Conservation (phyloP, 1,139 yeast genomes). For the Blastobotrys aristatus region DNA sequence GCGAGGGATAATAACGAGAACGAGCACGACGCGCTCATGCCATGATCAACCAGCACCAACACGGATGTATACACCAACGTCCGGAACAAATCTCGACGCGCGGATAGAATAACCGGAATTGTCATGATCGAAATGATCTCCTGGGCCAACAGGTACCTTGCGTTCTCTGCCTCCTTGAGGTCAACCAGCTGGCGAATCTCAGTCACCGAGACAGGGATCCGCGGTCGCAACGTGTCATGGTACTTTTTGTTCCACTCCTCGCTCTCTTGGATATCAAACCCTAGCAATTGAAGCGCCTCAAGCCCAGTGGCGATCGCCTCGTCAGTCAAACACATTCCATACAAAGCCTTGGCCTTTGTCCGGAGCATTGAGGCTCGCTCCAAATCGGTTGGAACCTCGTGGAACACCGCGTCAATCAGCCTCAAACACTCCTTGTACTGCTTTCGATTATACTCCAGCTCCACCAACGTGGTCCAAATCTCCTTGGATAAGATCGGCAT, state of each 20-base stretch:
- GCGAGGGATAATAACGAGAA: slow-evolving; percentile 34
- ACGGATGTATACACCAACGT: slow-evolving; percentile 32
- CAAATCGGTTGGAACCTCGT: slow-evolving; percentile 20
- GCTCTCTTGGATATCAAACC: slow-evolving; percentile 34
- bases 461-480: slow-evolving; percentile 26
- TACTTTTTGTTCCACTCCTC: slow-evolving; percentile 32
- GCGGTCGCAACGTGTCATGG: slow-evolving; percentile 30
- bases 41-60: slow-evolving; percentile 32
- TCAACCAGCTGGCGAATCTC: slow-evolving; percentile 41
- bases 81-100: slow-evolving; percentile 25
- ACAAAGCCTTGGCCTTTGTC: slow-evolving; percentile 41
- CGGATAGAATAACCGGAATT: slow-evolving; percentile 30
- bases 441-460: slow-evolving; percentile 27
- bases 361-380: slow-evolving; percentile 29
- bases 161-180: slow-evolving; percentile 32
- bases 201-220: slow-evolving; percentile 41
- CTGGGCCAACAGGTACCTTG: slow-evolving; percentile 37
- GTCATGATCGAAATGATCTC: slow-evolving; percentile 44
- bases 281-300: slow-evolving; percentile 24
- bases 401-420: slow-evolving; percentile 22
- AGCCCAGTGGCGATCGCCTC: slow-evolving; percentile 35
- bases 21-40: slow-evolving; percentile 34
- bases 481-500: slow-evolving; percentile 22
- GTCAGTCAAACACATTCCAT: slow-evolving; percentile 34
- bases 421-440: slow-evolving; percentile 25